Evolutionary conservation across 1,284 basidiomycete genomes (phyloP), one percentile per base, ranked within the genome.

Genomic region (Pterulicium gracile): DNA sequence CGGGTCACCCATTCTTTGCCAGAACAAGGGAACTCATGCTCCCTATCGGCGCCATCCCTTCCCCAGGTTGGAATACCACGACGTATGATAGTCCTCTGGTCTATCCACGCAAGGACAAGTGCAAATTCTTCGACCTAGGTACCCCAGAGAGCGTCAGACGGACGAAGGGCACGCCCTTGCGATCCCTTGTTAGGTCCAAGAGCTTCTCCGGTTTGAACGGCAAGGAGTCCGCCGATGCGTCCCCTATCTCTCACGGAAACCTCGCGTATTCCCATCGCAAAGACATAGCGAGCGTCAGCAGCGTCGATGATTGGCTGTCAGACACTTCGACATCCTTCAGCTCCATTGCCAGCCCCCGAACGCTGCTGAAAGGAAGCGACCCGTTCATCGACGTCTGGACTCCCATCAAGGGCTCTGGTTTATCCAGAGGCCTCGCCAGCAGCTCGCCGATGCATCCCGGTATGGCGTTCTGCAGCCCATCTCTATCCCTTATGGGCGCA

Each of bases 1-100:
- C 80, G 17, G 80, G 78, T 46, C 79, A 84, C 56, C 80, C 83
- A 2, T 61, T 84, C 24, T 75, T 82, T 58, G 77, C 75, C 12
- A 69, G 61, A 22, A 71, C 72, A 7, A 72, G 75, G 34, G 78
- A 86, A 49, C 55, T 82, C n/a, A 79, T 78, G 20, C 62, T 85
- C 41, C 61, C 58, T 18, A 64, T 61, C 10, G 65, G 63, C 35
- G 55, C 59, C 2, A 75, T 69, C 48, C 71, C 70, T n/a, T 55
- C 51, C 15, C 54, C 66, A n/a, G 60, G 60, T 15, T 42, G n/a
- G 23, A 24, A 36, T 42, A 19, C 34, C 27, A 19, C 32, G 39
- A 22, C 32, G n/a, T 24, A 39, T 39, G 36, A 39, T 18, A 39
- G 36, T 17, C 36, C 36, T 39, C n/a, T 39, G 15, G 36, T 17